Evolutionary conservation across 2,329 filamentous ascomycete species (phyloP).

Genomic region (Alternaria sp.): DNA sequence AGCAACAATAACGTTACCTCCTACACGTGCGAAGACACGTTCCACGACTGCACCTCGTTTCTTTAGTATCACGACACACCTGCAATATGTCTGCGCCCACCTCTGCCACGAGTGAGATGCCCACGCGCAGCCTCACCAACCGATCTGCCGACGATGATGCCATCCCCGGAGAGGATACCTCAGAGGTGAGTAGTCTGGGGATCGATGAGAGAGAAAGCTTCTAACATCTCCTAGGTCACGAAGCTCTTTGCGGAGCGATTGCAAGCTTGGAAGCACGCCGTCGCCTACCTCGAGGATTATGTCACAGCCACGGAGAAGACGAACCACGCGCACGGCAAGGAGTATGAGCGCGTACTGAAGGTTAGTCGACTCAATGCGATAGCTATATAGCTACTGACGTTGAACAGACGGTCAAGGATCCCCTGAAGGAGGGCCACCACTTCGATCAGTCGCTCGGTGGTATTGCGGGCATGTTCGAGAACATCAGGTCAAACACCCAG

Average conservation of each 20-base stretch:
- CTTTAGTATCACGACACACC: neutral
- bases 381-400: slow-evolving; percentile 11
- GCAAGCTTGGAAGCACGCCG: slow-evolving; percentile 94
- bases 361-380: slow-evolving; percentile 47
- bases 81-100: slow-evolving; percentile 41
- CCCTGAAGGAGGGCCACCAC: slow-evolving; percentile 87
- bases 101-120: slow-evolving; percentile 38
- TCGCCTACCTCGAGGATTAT: slow-evolving; percentile 90
- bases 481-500: slow-evolving; percentile 88
- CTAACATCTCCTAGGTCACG: slow-evolving; percentile 38
- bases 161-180: slow-evolving; percentile 57
- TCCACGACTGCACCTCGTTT: neutral
- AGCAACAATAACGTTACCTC: neutral
- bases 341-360: slow-evolving; percentile 95
- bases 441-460: slow-evolving; percentile 91
- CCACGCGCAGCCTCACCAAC: slow-evolving; percentile 41
- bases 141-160: slow-evolving; percentile 52
- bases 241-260: slow-evolving; percentile 82
- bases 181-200: slow-evolving; percentile 38
- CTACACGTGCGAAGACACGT: neutral
- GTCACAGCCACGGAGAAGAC: slow-evolving; percentile 83
- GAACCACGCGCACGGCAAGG: slow-evolving; percentile 84
- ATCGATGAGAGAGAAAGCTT: no score
- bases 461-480: slow-evolving; percentile 89
- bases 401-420: slow-evolving; percentile 78